Evolutionary conservation across 1,139 yeast species (phyloP), one percentile per base, ranked within the genome.

Genomic region (Suhomyces wounanorum): DNA sequence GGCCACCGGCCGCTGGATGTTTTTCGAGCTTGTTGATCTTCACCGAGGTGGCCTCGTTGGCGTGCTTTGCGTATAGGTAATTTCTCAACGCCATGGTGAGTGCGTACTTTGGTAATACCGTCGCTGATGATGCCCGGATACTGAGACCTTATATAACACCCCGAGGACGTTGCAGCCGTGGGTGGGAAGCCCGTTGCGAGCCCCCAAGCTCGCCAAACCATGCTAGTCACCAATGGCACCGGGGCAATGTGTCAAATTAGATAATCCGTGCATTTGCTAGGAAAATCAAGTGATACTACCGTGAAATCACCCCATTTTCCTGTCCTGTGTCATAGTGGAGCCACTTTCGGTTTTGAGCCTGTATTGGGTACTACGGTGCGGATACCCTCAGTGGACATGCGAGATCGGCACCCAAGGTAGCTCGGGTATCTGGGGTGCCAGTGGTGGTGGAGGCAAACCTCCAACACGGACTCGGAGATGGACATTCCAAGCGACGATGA

Each of bases 41-140:
- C 18, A 65, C 58, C 9, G 45, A 51, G 44, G 55, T 61, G 52
- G 47, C 57, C 14, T 53, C 52, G 57, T 70, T 58, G 47, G 59
- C 62, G 56, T 75, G 78, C 53, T 74, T 75, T 10, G 79, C 78
- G 55, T 75, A 75, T 48, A 75, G 54, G 54, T 75, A 75, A 56
- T 75, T 72, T 61, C 78, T 69, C 48, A 75, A 66, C 3, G 79
- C 79, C 79, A 75, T 74, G 30, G n/a, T 30, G 23, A 21, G 23
- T 21, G 23, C 23, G 23, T 21, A 21, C 6, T 3, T 21, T n/a
- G n/a, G n/a, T n/a, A n/a, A n/a, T 25, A 25, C 28, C 28, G 28
- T 25, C 35, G 37, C n/a, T n/a, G n/a, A n/a, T n/a, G n/a, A n/a
- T n/a, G 8, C 31, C 37, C 6, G 37, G 37, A 14, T 14, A 3